Conservation (phyloP, 1,139 yeast species). For the Kurtzmaniella quercitrusa region DNA sequence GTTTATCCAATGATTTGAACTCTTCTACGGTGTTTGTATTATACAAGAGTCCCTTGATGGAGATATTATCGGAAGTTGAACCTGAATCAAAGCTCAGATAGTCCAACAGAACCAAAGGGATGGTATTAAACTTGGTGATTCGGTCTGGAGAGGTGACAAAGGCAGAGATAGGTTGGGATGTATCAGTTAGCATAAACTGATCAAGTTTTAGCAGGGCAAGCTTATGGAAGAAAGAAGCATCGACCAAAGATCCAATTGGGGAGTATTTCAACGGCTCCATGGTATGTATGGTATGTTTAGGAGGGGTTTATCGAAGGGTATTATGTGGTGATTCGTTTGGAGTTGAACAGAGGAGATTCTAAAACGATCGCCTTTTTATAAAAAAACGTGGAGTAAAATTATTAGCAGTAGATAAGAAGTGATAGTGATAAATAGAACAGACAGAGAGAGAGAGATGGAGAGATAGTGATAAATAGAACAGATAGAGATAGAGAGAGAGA, state of each 20-base stretch:
- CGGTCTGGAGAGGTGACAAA: conserved; percentile 26
- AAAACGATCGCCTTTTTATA: too few species aligned
- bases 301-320: too few species aligned
- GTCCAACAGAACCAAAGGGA: conserved; percentile 35
- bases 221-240: conserved; percentile 78
- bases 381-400: too few species aligned
- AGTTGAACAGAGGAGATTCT: too few species aligned
- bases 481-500: too few species aligned
- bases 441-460: too few species aligned
- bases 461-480: too few species aligned
- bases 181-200: conserved; percentile 56
- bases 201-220: conserved; percentile 66
- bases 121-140: conserved; percentile 39
- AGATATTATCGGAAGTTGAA: conserved; percentile 26
- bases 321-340: too few species aligned
- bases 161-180: conserved; percentile 38
- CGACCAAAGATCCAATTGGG: conserved; percentile 69
- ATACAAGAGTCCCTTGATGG: conserved; percentile 27
- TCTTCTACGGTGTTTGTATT: conserved; percentile 85
- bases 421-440: too few species aligned
- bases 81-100: conserved; percentile 40
- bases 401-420: too few species aligned
- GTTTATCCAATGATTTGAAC: conserved; percentile 67
- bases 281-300: too few species aligned
- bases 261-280: conserved; percentile 36